Percentiles rank a stretch among this genome's conserved stretches.
These are phyloP conservation scores for Lindgomyces ingoldianus DNA, from an alignment of 495 filamentous ascomycete genomes.

Conservation along the genomic window DNA sequence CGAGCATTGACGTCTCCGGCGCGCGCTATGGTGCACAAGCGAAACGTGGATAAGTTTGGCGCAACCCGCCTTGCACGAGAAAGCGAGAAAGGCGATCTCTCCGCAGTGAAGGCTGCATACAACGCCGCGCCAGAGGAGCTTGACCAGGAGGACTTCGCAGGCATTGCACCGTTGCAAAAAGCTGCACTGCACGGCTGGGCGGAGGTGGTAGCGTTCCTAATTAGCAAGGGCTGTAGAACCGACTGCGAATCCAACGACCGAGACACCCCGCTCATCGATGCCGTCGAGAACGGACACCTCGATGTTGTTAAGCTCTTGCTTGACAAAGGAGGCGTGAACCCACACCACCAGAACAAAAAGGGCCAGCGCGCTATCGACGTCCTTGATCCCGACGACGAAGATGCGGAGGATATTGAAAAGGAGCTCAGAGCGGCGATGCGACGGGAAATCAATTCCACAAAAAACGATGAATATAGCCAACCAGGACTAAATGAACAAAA, in stretches of 20 bases:
- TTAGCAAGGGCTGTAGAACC: conserved; percentile 78
- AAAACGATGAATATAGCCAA: conserved; percentile 55
- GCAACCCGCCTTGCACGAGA: conserved; percentile 82
- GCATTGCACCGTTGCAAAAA: conserved; percentile 90
- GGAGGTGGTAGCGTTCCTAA: conserved; percentile 77
- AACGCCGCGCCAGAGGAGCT: conserved; percentile 80
- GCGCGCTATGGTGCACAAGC: conserved; percentile 60
- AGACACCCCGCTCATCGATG: conserved; percentile 93
- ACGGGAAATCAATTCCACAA: conserved; percentile 48
- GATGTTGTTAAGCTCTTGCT: conserved; percentile 87
- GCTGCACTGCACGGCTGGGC: conserved; percentile 80
- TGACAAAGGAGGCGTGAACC: conserved; percentile 77
- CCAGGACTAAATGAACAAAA: conserved; percentile 39
- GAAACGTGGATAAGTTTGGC: conserved; percentile 80
- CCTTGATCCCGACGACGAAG: conserved; percentile 68
- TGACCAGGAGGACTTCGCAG: conserved; percentile 87
- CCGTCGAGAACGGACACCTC: conserved; percentile 89
- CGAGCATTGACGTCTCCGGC: conserved; percentile 36
- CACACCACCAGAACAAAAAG: conserved; percentile 78
- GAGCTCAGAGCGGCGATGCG: conserved; percentile 49
- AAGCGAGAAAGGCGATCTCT: conserved; percentile 73
- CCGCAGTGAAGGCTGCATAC: conserved; percentile 65
- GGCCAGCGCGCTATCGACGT: conserved; percentile 86
- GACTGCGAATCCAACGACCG: conserved; percentile 78
- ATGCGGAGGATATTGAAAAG: conserved; percentile 59